Base-by-base conservation (phyloP, 495 filamentous ascomycete species). In the Delitschia confertaspora region DNA sequence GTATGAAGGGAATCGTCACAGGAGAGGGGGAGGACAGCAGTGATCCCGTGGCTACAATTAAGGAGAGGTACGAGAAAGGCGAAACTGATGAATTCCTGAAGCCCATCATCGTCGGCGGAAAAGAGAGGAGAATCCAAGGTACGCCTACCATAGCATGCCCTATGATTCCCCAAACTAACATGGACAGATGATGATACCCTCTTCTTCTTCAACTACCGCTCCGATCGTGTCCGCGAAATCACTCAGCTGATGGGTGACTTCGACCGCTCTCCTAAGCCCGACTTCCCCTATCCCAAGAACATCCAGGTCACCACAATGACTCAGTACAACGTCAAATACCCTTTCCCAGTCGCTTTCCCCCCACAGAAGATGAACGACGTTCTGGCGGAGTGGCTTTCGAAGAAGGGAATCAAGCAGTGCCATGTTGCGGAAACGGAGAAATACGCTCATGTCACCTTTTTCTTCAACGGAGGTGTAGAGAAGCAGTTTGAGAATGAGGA, bases 141-240 rank as follows among this genome's bases (percentile, higher is more conserved):
- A 65, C 16, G 70, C 39, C 19, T 33, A 25, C 4, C 13, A 22
- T 13, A 2, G 20, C 18, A 29, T 27, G 9, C 26, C 41, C 41
- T 14, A 25, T 22, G 29, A 34, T 24, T 42, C 36, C 23, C 13
- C 22, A 41, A 10, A 23, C 46, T 54, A 50, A 58, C 31, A 7
- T 33, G 3, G 51, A 47, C 47, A 87, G 85, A 95, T 60, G 75
- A 79, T 49, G 91, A 98, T 59, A 89, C 85, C 34, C 77, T 94
- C 57, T 95, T 98, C 75, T 95, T 95, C 79, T 98, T 98, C 83
- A 98, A 98, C 77, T 98, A 98, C 76, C 89, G 91, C 55, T 95
- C 91, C 26, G 91, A 98, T 60, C 88, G 91, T 63, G 88, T 93
- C 38, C 86, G 93, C 54, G 89, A 98, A 62, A 81, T 96, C 60